phyloP scores from a whole-genome alignment of 1,139 yeast species.

The Debaryomyces singareniensis region DNA sequence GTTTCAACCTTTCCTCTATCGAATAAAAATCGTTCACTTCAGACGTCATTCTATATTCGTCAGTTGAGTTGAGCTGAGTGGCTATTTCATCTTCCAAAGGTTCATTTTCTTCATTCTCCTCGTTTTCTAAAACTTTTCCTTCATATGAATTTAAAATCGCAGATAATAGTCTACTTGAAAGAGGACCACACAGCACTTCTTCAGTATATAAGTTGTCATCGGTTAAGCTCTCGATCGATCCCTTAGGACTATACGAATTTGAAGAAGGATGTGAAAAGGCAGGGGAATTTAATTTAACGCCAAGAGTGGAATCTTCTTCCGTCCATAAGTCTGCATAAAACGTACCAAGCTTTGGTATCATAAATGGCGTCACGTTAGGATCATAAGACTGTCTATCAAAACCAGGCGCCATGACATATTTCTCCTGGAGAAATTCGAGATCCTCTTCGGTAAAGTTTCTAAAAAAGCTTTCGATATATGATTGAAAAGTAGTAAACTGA shows the following conservation, averaged over 20 bases:
- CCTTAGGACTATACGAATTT: conserved; percentile 53
- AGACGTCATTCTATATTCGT: conserved; percentile 28
- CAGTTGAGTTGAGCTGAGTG: conserved; percentile 29
- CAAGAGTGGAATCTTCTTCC: conserved; percentile 61
- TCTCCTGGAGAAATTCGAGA: conserved; percentile 61
- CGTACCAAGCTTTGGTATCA: conserved; percentile 82
- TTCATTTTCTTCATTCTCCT: conserved; percentile 15
- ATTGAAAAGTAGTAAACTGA: conserved; percentile 81
- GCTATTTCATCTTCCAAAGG: conserved; percentile 32
- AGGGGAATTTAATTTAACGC: conserved; percentile 33
- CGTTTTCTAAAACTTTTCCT: conserved; percentile 21
- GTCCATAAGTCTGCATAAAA: conserved; percentile 80
- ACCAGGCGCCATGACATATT: conserved; percentile 49
- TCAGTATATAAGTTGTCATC: conserved; percentile 69
- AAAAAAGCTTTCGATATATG: conserved; percentile 81
- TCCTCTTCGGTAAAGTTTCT: conserved; percentile 77
- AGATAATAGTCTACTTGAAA: conserved; percentile 76
- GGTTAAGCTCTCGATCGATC: conserved; percentile 49
- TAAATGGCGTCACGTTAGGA: conserved; percentile 59
- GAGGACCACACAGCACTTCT: conserved; percentile 84
- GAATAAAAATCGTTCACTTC: conserved; percentile 60
- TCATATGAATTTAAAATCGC: conserved; percentile 64
- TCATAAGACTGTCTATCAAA: conserved; percentile 48
- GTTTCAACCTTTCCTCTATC: conserved; percentile 78
- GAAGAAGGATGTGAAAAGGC: conserved; percentile 32